Percentiles rank a stretch among this genome's conserved stretches.
Evolutionary conservation across 306 rosid genomes (phyloP).

Genomic region (Ammopiptanthus mongolicus): DNA sequence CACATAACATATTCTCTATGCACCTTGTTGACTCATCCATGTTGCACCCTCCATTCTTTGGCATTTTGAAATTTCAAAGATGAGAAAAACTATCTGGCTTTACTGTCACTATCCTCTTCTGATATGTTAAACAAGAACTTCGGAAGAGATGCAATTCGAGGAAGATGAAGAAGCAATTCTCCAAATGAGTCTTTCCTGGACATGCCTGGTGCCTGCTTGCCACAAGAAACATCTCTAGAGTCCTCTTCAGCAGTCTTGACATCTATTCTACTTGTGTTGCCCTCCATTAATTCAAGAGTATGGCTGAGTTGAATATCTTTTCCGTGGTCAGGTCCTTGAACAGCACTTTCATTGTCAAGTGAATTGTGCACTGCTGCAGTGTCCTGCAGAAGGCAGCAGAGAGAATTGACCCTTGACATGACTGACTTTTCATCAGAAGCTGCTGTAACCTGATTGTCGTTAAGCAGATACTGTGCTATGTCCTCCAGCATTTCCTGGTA

Average conservation of each 20-base stretch:
- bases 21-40: background rate
- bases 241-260: constrained; percentile 37
- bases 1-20: background rate
- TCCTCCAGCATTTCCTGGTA: constrained; percentile 61
- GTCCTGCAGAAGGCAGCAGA: constrained; percentile 79
- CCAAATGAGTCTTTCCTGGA: constrained; percentile 81
- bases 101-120: constrained; percentile 49
- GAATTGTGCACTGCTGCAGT: constrained; percentile 39
- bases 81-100: constrained; percentile 21
- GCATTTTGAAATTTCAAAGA: background rate
- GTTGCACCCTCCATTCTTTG: background rate
- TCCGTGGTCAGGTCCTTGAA: constrained; percentile 32
- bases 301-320: constrained; percentile 26
- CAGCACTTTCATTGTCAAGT: constrained; percentile 18
- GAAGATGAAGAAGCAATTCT: constrained; percentile 69
- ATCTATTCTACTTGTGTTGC: constrained; percentile 21
- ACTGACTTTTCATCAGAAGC: constrained; percentile 77
- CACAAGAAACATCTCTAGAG: constrained; percentile 28
- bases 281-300: constrained; percentile 10
- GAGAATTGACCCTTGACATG: constrained; percentile 87
- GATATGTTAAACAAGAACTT: constrained; percentile 70
- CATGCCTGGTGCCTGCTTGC: constrained; percentile 51
- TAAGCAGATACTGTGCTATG: constrained; percentile 66
- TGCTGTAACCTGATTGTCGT: constrained; percentile 54
- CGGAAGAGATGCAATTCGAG: constrained; percentile 67